A percentile compares a stretch with the other conserved stretches of the same genome.
These are phyloP conservation scores for Aspergillus nidulans DNA, from an alignment of 495 filamentous ascomycete genomes.

Conservation along the genomic window DNA sequence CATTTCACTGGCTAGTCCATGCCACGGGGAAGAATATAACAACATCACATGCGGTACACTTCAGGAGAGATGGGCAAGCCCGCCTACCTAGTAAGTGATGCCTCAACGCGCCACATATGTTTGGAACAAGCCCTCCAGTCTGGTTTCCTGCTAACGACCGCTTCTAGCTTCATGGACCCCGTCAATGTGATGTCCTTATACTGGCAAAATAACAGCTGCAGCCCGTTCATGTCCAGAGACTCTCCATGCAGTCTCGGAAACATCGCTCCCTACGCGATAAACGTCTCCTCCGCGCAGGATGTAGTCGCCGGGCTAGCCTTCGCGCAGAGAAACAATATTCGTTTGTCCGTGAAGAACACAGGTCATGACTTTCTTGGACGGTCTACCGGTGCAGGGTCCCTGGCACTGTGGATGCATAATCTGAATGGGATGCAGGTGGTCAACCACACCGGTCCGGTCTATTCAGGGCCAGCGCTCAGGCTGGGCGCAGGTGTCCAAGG, in stretches of 20 bases:
- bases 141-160: neutral
- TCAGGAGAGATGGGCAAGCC: neutral
- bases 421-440: slow-evolving; percentile 36
- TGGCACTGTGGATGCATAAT: slow-evolving; percentile 50
- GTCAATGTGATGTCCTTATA: neutral
- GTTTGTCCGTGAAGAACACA: slow-evolving; percentile 49
- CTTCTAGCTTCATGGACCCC: neutral
- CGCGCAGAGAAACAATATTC: slow-evolving; percentile 13
- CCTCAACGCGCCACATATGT: too few relatives aligned
- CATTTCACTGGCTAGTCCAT: neutral
- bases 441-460: slow-evolving; percentile 29
- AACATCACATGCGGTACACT: neutral
- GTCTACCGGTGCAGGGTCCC: slow-evolving; percentile 39
- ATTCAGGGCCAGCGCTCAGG: slow-evolving; percentile 46
- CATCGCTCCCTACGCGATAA: neutral
- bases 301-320: neutral
- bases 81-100: neutral
- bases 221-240: neutral
- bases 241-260: neutral
- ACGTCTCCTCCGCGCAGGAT: neutral
- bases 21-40: neutral
- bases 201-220: neutral
- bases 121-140: neutral
- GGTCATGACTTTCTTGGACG: slow-evolving; percentile 52
- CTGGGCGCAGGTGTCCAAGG: slow-evolving; percentile 52